phyloP scores from a whole-genome alignment of 345 rosid genomes.

The Populus nigra region DNA sequence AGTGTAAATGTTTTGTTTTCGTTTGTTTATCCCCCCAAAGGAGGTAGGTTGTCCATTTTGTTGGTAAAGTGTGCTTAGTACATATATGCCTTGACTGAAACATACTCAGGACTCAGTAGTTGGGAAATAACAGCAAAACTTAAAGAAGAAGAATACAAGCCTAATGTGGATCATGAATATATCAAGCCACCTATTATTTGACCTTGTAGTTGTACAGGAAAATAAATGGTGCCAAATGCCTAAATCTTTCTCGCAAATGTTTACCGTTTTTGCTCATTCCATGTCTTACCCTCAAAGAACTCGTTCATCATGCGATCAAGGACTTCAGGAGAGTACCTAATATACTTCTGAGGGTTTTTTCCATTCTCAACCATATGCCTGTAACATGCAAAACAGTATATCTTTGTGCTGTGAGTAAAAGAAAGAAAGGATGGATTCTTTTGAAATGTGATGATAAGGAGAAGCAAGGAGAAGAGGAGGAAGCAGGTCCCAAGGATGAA shows the following conservation, averaged over 20 bases:
- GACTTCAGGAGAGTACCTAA: slow-evolving; percentile 71
- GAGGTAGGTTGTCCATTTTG: background rate
- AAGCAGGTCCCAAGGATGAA: background rate
- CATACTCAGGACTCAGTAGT: background rate
- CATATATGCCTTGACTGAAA: background rate
- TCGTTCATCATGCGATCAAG: slow-evolving; percentile 88
- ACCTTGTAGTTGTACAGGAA: slow-evolving; percentile 17
- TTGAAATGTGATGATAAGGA: background rate
- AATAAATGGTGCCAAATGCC: background rate
- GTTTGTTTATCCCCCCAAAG: background rate
- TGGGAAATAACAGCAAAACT: background rate
- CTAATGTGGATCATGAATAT: background rate
- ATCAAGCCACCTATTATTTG: slow-evolving; percentile 12
- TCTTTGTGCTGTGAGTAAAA: background rate
- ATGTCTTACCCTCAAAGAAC: slow-evolving; percentile 87
- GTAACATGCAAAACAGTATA: background rate
- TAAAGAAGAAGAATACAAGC: background rate
- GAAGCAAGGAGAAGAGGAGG: background rate
- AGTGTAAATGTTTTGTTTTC: background rate
- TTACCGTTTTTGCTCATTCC: slow-evolving; percentile 77
- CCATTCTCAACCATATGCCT: slow-evolving; percentile 91
- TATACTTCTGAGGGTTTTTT: slow-evolving; percentile 77
- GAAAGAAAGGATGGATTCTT: background rate
- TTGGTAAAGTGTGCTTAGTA: background rate
- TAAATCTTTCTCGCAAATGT: background rate